Base-by-base conservation (phyloP, 2,329 filamentous ascomycete genomes). In the Sporothrix sp. region DNA sequence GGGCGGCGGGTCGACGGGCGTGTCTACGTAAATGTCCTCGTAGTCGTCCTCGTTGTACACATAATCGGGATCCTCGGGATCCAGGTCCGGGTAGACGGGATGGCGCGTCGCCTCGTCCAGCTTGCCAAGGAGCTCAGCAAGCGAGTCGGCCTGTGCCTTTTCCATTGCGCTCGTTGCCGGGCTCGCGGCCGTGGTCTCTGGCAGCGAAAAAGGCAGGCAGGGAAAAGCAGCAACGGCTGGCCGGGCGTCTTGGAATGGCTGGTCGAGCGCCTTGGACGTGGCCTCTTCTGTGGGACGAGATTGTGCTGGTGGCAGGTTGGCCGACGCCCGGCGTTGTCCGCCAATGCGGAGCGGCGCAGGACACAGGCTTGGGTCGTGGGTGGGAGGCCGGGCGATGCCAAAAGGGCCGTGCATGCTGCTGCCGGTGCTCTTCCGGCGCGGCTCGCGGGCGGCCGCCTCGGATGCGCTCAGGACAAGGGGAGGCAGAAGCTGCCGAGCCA, bases 81-180 rank as follows among this genome's bases (percentile, higher is more conserved):
- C 61, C 60, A 64, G 58, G 25, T 58, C 51, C 16, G 62, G 61
- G 42, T 63, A 64, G n/a, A 59, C 57, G 13, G 30, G 4, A 18
- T 14, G 6, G 10, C 23, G 40, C 20, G 27, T 6, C 16, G 42
- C n/a, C 18, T 18, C 11, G 27, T 36, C 32, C 16, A 40, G n/a
- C n/a, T n/a, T n/a, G n/a, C n/a, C n/a, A n/a, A n/a, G n/a, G n/a
- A n/a, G n/a, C n/a, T n/a, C n/a, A n/a, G n/a, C n/a, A n/a, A n/a
- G n/a, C n/a, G n/a, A n/a, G n/a, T n/a, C n/a, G n/a, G n/a, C n/a
- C n/a, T n/a, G n/a, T n/a, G n/a, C n/a, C n/a, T n/a, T n/a, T n/a
- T n/a, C n/a, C n/a, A n/a, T n/a, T n/a, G n/a, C n/a, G n/a, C n/a
- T n/a, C n/a, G n/a, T n/a, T n/a, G n/a, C n/a, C n/a, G n/a, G n/a